Percentiles rank a stretch among this genome's conserved stretches.
Conservation (phyloP, 805 yeast species). For the Suhomyces sp. region DNA sequence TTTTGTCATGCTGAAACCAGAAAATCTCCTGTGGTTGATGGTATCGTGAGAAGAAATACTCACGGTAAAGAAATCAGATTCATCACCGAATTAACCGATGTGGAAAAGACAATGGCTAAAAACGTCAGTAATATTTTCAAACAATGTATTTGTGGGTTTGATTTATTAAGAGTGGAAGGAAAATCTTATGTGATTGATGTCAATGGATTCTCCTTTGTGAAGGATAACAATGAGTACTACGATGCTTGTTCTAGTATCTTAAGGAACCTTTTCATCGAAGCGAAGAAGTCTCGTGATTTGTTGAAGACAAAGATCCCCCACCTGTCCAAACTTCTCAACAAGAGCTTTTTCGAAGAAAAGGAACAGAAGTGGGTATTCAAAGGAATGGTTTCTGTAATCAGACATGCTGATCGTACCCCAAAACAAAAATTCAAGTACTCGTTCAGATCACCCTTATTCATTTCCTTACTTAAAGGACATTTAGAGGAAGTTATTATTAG, state of each 20-base stretch:
- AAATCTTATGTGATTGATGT: slow-evolving; percentile 93
- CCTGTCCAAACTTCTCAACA: slow-evolving; percentile 32
- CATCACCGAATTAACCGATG: slow-evolving; percentile 72
- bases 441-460: slow-evolving; percentile 81
- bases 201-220: slow-evolving; percentile 96
- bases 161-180: slow-evolving; percentile 84
- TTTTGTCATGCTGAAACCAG: slow-evolving; percentile 98
- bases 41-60: slow-evolving; percentile 93
- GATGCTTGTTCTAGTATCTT: slow-evolving; percentile 78
- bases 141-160: slow-evolving; percentile 97
- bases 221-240: slow-evolving; percentile 84
- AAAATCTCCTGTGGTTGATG: slow-evolving; percentile 99
- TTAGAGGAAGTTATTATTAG: slow-evolving; percentile 94
- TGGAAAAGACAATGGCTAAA: slow-evolving; percentile 78
- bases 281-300: slow-evolving; percentile 41
- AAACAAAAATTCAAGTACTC: slow-evolving; percentile 97
- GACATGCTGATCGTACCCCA: slow-evolving; percentile 99
- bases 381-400: slow-evolving; percentile 84
- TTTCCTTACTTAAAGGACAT: slow-evolving; percentile 87
- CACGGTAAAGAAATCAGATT: slow-evolving; percentile 96
- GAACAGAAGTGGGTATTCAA: slow-evolving; percentile 95
- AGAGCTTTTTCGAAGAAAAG: slow-evolving; percentile 51
- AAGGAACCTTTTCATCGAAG: slow-evolving; percentile 66
- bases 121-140: slow-evolving; percentile 73
- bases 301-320: slow-evolving; percentile 38